Conservation (phyloP, 495 filamentous ascomycete species). For the Xylaria longipes region DNA sequence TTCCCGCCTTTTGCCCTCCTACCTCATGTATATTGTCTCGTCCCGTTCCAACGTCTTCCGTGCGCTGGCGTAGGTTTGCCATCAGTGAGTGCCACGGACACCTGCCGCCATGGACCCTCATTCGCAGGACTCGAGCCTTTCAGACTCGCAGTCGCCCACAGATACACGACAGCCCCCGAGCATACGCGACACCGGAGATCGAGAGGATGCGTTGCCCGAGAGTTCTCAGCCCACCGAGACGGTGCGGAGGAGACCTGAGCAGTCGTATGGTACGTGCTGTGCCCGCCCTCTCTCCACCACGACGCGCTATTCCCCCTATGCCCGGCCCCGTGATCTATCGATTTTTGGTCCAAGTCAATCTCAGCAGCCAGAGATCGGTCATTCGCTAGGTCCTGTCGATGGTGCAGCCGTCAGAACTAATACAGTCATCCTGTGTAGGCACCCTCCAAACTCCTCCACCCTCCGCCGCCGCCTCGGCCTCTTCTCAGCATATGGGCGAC, state of each 20-base stretch:
- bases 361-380: constrained; percentile 19
- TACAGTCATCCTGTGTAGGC: constrained; percentile 34
- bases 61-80: constrained; percentile 7
- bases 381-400: neutral
- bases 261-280: constrained; percentile 49
- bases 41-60: neutral
- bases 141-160: constrained; percentile 48
- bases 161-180: constrained; percentile 46
- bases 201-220: constrained; percentile 43
- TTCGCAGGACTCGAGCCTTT: constrained; percentile 40
- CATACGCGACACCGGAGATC: constrained; percentile 40
- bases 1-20: constrained; percentile 1
- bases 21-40: constrained; percentile 14
- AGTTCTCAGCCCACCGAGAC: constrained; percentile 56
- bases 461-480: constrained; percentile 24
- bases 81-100: constrained; percentile 2
- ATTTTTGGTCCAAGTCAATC: constrained; percentile 25
- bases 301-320: constrained; percentile 7
- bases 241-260: constrained; percentile 53
- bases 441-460: constrained; percentile 43
- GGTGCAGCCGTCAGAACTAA: constrained; percentile 28
- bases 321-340: neutral
- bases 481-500: constrained; percentile 37
- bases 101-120: constrained; percentile 47
- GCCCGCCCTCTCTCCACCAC: constrained; percentile 9